Conservation (phyloP, 805 yeast genomes). For the Saccharomyces eubayanus region DNA sequence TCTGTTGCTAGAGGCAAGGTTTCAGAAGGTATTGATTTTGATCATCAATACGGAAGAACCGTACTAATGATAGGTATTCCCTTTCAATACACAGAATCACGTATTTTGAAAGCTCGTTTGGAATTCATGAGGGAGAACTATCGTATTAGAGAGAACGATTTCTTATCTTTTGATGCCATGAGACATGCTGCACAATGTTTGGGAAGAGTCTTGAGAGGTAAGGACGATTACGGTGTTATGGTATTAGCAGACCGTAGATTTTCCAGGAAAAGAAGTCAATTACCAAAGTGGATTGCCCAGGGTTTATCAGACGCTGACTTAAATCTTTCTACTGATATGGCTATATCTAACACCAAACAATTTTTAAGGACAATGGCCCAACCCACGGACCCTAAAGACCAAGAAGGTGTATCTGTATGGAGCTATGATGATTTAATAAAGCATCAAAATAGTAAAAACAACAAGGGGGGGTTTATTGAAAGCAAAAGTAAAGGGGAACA, state of each 20-base stretch:
- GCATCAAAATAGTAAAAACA: constrained; percentile 47
- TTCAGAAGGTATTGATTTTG: constrained; percentile 98
- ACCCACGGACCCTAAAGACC: constrained; percentile 81
- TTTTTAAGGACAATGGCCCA: constrained; percentile 91
- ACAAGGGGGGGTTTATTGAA: constrained; percentile 3
- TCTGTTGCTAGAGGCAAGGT: constrained; percentile 99
- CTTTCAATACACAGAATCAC: constrained; percentile 95
- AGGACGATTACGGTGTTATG: constrained; percentile 98
- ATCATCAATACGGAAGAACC: constrained; percentile 95
- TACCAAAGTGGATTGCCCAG: constrained; percentile 97
- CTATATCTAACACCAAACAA: constrained; percentile 86
- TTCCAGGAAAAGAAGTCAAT: constrained; percentile 71
- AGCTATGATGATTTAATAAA: constrained; percentile 55
- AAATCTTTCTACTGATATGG: constrained; percentile 94
- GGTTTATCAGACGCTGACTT: constrained; percentile 86
- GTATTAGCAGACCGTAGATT: constrained; percentile 93
- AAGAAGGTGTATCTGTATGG: constrained; percentile 94
- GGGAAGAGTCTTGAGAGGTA: constrained; percentile 95
- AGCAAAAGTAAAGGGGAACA: constrained; percentile 7
- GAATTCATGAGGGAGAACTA: constrained; percentile 90
- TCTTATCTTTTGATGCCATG: constrained; percentile 97
- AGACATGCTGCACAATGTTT: constrained; percentile 98
- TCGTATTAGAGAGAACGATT: constrained; percentile 89
- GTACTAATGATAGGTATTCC: constrained; percentile 99
- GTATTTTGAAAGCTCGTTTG: constrained; percentile 87